phyloP scores from a whole-genome alignment of 257 asterid genomes.

The Capsicum rhomboideum region DNA sequence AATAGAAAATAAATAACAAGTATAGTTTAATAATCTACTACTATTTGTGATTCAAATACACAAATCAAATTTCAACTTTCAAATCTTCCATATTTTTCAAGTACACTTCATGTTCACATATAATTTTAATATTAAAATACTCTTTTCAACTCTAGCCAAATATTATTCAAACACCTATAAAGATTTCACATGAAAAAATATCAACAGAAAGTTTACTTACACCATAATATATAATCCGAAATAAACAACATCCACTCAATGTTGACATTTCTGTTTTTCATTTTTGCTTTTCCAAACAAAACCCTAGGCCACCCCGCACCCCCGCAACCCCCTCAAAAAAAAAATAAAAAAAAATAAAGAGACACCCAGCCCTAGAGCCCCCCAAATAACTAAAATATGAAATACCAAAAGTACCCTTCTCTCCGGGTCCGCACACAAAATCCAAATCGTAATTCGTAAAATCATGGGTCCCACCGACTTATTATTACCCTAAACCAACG shows the following conservation, averaged over 20 bases:
- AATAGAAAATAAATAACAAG: too few species aligned
- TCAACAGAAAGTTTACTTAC: background rate
- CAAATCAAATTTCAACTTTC: too few species aligned
- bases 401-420: background rate
- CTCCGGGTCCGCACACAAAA: background rate
- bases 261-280: background rate
- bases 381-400: background rate
- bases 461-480: background rate
- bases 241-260: background rate
- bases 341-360: background rate
- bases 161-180: background rate
- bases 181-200: background rate
- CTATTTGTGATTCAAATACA: too few species aligned
- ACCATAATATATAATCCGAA: background rate
- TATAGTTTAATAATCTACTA: too few species aligned
- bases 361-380: background rate
- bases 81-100: too few species aligned
- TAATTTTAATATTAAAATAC: background rate
- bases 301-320: too few species aligned
- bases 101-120: background rate
- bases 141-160: background rate
- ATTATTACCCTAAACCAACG: background rate
- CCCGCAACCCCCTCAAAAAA: background rate
- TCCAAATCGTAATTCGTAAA: conserved; percentile 5
- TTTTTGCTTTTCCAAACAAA: background rate